These are phyloP conservation scores for Aspergillus diversus DNA, from an alignment of 495 filamentous ascomycete species.

Conservation along the genomic window DNA sequence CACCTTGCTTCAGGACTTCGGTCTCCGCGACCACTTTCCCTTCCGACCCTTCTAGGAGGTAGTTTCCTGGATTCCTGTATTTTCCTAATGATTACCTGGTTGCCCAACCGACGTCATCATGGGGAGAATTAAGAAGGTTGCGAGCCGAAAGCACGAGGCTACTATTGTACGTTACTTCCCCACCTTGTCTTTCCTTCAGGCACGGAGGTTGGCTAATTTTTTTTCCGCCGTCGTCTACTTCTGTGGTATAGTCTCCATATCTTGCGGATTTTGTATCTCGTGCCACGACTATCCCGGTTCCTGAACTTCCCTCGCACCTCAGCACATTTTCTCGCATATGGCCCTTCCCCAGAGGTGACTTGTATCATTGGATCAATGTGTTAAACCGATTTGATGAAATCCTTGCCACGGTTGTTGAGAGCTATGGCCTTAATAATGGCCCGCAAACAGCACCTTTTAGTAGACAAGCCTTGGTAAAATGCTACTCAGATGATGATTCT, in stretches of 20 bases:
- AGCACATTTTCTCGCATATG: conserved; percentile 81
- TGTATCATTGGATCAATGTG: conserved; percentile 97
- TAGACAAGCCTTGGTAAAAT: conserved; percentile 62
- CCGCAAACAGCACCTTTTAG: conserved; percentile 78
- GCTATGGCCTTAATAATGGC: conserved; percentile 78
- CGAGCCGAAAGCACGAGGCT: conserved; percentile 89
- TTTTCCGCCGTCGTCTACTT: conserved; percentile 29
- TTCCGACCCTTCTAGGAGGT: conserved; percentile 38
- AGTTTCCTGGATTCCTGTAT: conserved; percentile 33
- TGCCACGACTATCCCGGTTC: conserved; percentile 69
- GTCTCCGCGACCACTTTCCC: conserved; percentile 35
- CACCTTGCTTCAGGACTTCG: conserved; percentile 41
- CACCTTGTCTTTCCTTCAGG: not conserved
- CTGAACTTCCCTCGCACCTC: conserved; percentile 76
- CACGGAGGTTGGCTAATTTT: conserved; percentile 26
- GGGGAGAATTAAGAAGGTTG: conserved; percentile 97
- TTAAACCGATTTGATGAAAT: conserved; percentile 93
- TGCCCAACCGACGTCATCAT: conserved; percentile 53
- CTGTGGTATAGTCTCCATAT: conserved; percentile 73
- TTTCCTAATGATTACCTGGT: conserved; percentile 54
- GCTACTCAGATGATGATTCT: conserved; percentile 46
- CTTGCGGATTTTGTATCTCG: conserved; percentile 74
- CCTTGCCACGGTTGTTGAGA: conserved; percentile 76
- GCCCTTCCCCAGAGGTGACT: conserved; percentile 95
- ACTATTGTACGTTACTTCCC: conserved; percentile 72